phyloP scores from a whole-genome alignment of 1,284 basidiomycete species.

The Cryptococcus amylolentus region DNA sequence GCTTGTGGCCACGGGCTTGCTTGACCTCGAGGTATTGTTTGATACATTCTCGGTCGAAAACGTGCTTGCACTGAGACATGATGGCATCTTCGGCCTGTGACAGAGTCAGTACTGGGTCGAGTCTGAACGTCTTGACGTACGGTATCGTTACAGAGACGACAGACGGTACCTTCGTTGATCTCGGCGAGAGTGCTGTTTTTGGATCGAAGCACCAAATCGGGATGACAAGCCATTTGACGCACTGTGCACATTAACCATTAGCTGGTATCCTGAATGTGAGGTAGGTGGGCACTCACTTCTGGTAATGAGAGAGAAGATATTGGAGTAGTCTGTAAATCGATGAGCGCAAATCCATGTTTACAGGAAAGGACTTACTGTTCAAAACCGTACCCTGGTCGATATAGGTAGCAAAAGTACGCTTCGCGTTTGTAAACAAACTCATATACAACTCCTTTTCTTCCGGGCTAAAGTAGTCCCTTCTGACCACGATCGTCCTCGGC shows the following conservation, averaged over 20 bases:
- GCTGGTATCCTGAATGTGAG: neutral
- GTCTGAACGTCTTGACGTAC: conserved; percentile 41
- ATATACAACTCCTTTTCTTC: conserved; percentile 96
- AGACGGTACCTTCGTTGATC: conserved; percentile 67
- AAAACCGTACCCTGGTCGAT: conserved; percentile 85
- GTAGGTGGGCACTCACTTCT: conserved; percentile 34
- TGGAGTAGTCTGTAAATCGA: conserved; percentile 73
- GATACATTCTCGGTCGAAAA: conserved; percentile 88
- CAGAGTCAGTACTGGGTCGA: neutral
- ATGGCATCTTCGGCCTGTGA: conserved; percentile 85
- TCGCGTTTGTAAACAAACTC: conserved; percentile 87
- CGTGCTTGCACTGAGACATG: conserved; percentile 69
- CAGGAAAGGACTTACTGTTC: conserved; percentile 64
- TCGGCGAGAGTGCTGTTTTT: conserved; percentile 74
- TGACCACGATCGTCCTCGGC: conserved; percentile 84
- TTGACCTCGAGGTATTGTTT: conserved; percentile 76
- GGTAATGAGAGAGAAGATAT: conserved; percentile 69
- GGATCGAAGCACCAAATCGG: conserved; percentile 73
- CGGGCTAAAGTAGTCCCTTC: conserved; percentile 89
- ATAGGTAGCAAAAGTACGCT: conserved; percentile 86
- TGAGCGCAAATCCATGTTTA: neutral
- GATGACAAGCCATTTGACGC: conserved; percentile 92
- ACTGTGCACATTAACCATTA: conserved; percentile 47
- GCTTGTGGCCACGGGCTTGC: conserved; percentile 62
- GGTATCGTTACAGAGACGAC: conserved; percentile 92